Percentiles rank a stretch among this genome's conserved stretches.
These are phyloP conservation scores for Neurospora sp. DNA, from an alignment of 495 filamentous ascomycete genomes.

Conservation along the genomic window DNA sequence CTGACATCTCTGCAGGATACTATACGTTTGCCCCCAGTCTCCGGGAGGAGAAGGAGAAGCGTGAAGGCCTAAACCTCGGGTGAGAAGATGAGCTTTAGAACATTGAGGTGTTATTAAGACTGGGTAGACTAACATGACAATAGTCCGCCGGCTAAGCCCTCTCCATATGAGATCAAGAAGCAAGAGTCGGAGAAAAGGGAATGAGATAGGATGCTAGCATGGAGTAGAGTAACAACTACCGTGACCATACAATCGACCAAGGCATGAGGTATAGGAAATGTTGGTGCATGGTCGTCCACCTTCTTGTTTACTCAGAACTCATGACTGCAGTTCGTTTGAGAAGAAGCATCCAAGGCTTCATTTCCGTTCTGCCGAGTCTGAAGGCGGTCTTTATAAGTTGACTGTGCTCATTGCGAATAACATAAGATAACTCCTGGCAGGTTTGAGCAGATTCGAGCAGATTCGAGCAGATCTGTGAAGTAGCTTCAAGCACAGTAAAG, in stretches of 20 bases:
- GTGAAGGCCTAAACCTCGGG: slow-evolving; percentile 8
- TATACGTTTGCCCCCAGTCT: slow-evolving; percentile 33
- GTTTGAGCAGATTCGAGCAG: too few relatives aligned
- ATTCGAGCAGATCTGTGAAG: too few relatives aligned
- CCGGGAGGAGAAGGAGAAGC: slow-evolving; percentile 23
- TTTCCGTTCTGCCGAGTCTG: neutral
- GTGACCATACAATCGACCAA: neutral
- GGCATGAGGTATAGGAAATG: neutral
- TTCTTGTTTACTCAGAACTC: neutral
- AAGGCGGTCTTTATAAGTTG: neutral
- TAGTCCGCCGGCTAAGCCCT: neutral
- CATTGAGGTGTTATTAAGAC: neutral
- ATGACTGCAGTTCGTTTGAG: neutral
- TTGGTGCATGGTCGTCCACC: neutral
- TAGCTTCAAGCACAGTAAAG: too few relatives aligned
- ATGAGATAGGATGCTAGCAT: neutral
- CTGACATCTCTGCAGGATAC: slow-evolving; percentile 24
- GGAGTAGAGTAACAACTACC: neutral
- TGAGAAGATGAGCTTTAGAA: slow-evolving; percentile 1
- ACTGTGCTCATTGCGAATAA: neutral
- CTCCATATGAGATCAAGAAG: neutral
- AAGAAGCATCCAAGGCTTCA: neutral
- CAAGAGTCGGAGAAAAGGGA: neutral
- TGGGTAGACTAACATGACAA: neutral
- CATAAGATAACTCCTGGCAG: neutral